Conservation (phyloP, 2,329 filamentous ascomycete species). For the Aspergillus sp. region DNA sequence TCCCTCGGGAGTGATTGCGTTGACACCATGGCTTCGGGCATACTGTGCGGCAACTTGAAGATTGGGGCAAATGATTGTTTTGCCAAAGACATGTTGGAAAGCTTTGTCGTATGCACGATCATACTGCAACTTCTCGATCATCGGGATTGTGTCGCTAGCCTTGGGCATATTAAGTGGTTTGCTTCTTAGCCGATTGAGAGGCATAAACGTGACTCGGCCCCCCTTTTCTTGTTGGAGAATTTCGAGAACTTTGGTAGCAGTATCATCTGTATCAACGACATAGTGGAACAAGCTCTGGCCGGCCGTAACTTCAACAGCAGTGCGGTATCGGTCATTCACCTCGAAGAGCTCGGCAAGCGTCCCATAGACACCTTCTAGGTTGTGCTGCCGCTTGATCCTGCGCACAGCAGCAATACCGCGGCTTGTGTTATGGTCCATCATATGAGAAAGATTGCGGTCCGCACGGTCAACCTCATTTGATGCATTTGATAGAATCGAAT, state of each 20-base stretch:
- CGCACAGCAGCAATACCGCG: constrained; percentile 84
- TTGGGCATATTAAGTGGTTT: constrained; percentile 75
- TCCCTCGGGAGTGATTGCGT: constrained; percentile 91
- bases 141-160: constrained; percentile 80
- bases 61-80: constrained; percentile 90
- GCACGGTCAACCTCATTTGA: constrained; percentile 74
- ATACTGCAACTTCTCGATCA: constrained; percentile 81
- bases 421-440: constrained; percentile 87
- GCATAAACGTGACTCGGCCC: constrained; percentile 92
- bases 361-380: constrained; percentile 85
- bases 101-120: constrained; percentile 76
- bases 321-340: constrained; percentile 78
- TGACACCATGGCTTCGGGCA: constrained; percentile 84
- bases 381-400: constrained; percentile 73
- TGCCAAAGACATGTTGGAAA: constrained; percentile 93
- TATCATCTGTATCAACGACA: constrained; percentile 87
- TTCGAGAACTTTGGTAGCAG: constrained; percentile 78
- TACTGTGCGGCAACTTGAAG: constrained; percentile 86
- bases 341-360: constrained; percentile 91
- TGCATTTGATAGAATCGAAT: constrained; percentile 72
- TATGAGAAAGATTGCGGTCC: constrained; percentile 73
- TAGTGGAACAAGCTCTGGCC: constrained; percentile 94
- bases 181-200: constrained; percentile 75
- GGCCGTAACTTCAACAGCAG: constrained; percentile 89
- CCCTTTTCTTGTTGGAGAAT: constrained; percentile 75